phyloP scores from a whole-genome alignment of 2,329 filamentous ascomycete genomes.

The Akanthomyces muscarius region DNA sequence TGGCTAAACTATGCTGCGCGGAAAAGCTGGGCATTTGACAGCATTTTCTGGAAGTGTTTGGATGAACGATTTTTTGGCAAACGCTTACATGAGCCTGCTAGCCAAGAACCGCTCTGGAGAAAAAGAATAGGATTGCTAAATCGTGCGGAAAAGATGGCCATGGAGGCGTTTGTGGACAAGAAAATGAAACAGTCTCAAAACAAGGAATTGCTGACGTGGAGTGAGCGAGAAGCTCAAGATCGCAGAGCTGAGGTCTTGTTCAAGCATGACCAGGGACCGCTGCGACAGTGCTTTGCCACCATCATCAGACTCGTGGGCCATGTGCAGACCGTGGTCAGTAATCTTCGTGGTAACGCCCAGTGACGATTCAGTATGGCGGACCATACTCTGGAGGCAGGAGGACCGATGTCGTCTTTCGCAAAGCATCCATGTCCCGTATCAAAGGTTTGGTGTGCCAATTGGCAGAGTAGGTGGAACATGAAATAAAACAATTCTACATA shows the following conservation, averaged over 20 bases:
- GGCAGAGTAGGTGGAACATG: too few species aligned
- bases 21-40: slow-evolving; percentile 34
- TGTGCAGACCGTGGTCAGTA: background rate
- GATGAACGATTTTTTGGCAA: slow-evolving; percentile 31
- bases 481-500: too few species aligned
- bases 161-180: slow-evolving; percentile 29
- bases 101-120: slow-evolving; percentile 26
- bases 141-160: slow-evolving; percentile 23
- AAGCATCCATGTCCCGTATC: too few species aligned
- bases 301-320: background rate
- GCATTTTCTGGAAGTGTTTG: slow-evolving; percentile 31
- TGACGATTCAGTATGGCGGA: background rate
- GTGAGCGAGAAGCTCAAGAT: slow-evolving; percentile 20
- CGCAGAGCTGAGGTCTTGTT: background rate
- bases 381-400: too few species aligned
- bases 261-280: background rate
- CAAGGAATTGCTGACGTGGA: slow-evolving; percentile 26
- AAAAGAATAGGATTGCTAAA: slow-evolving; percentile 27
- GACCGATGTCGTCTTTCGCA: too few species aligned
- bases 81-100: slow-evolving; percentile 8
- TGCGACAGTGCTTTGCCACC: background rate
- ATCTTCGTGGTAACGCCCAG: background rate
- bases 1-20: slow-evolving; percentile 34
- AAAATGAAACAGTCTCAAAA: slow-evolving; percentile 30
- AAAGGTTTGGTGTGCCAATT: too few species aligned